These are phyloP conservation scores for Diplodia scrobiculata DNA, from an alignment of 2,329 filamentous ascomycete genomes.

Conservation along the genomic window DNA sequence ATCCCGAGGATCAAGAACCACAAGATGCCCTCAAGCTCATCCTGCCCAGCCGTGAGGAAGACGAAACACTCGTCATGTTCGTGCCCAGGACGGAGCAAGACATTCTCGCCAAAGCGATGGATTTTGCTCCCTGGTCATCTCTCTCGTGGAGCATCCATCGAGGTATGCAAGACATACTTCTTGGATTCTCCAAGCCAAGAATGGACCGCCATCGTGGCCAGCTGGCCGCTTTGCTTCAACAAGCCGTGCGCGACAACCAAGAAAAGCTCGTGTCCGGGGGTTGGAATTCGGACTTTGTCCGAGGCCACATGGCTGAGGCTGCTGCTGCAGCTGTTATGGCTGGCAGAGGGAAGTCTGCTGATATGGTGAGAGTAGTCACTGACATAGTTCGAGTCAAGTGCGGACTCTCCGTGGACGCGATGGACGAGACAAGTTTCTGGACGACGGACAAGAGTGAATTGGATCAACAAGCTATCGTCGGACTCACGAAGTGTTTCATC, in stretches of 20 bases:
- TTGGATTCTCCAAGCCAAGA: not conserved
- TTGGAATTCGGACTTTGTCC: not conserved
- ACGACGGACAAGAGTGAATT: not conserved
- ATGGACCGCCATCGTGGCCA: not conserved
- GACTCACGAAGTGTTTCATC: not conserved
- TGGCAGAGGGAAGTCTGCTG: not conserved
- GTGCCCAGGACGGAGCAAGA: not conserved
- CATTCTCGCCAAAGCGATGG: not conserved
- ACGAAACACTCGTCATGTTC: not conserved
- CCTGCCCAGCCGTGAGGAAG: not conserved
- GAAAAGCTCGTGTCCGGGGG: not conserved
- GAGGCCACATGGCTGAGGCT: not conserved
- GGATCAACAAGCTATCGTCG: not conserved
- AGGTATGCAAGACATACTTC: not conserved
- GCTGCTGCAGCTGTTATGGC: not conserved
- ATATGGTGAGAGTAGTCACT: not conserved
- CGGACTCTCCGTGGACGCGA: not conserved
- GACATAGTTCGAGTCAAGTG: not conserved
- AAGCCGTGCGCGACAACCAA: not conserved
- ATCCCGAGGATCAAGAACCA: not conserved
- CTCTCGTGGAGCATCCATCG: constrained; percentile 4
- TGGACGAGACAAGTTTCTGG: not conserved
- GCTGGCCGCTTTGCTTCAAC: not conserved
- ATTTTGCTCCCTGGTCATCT: not conserved
- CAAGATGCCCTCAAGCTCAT: not conserved